phyloP scores from a whole-genome alignment of 176 grass and related monocot genomes.

The Metroxylon sagu region DNA sequence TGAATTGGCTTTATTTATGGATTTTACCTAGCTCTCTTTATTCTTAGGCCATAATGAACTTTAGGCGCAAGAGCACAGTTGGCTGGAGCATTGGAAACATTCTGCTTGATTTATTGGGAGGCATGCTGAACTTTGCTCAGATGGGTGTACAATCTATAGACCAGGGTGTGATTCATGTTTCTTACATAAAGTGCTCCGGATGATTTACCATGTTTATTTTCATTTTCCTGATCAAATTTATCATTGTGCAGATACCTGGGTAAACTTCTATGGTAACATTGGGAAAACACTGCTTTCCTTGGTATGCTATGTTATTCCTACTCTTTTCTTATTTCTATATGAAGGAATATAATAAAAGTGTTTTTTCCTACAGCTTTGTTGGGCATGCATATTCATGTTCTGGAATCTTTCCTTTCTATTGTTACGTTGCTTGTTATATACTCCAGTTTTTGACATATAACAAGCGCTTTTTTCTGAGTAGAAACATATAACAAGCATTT shows the following conservation, averaged over 20 bases:
- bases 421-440: too few species aligned
- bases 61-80: conserved; percentile 71
- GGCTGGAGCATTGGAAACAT: conserved; percentile 99
- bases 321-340: background rate
- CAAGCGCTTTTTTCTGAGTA: too few species aligned
- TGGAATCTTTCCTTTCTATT: too few species aligned
- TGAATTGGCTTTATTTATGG: conserved; percentile 3
- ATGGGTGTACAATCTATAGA: conserved; percentile 93
- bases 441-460: too few species aligned
- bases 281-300: conserved; percentile 91
- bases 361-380: too few species aligned
- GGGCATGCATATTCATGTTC: too few species aligned
- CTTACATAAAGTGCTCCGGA: background rate
- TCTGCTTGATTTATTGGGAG: conserved; percentile 77
- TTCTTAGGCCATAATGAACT: conserved; percentile 75
- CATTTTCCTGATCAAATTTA: conserved; percentile 17
- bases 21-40: background rate
- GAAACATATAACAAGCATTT: too few species aligned
- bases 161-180: conserved; percentile 44
- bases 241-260: conserved; percentile 54
- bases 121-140: conserved; percentile 82
- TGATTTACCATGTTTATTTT: background rate
- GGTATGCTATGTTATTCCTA: conserved; percentile 38
- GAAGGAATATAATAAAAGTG: too few species aligned
- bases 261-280: conserved; percentile 96